phyloP scores from a whole-genome alignment of 2,329 filamentous ascomycete genomes.

The Pseudocercospora macadamiae region DNA sequence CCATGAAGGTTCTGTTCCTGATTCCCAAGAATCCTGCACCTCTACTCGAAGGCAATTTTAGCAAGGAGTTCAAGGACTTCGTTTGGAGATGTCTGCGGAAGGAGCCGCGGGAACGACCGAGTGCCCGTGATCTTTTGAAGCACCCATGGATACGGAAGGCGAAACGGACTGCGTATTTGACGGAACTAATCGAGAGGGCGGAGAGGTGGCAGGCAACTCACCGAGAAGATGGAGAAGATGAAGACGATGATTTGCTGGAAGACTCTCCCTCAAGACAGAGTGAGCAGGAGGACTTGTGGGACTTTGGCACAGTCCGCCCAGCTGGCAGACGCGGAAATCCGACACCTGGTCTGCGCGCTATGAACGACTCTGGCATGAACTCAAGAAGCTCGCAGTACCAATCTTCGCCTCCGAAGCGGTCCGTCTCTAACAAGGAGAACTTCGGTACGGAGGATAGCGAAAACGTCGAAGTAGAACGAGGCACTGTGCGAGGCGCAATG shows the following conservation, averaged over 20 bases:
- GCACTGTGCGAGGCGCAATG: constrained; percentile 33
- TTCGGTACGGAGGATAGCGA: constrained; percentile 38
- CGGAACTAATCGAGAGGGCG: constrained; percentile 90
- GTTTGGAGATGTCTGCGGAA: constrained; percentile 73
- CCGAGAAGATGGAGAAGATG: constrained; percentile 68
- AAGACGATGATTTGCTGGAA: constrained; percentile 60
- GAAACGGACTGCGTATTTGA: constrained; percentile 95
- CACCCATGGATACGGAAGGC: constrained; percentile 89
- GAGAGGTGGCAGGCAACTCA: constrained; percentile 84
- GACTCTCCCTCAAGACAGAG: constrained; percentile 47
- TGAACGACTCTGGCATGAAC: constrained; percentile 83
- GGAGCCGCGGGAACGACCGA: constrained; percentile 85
- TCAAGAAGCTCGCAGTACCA: constrained; percentile 57
- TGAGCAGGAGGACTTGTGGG: constrained; percentile 88
- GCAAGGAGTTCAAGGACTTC: constrained; percentile 54
- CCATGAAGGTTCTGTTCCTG: constrained; percentile 96
- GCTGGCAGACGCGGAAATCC: constrained; percentile 62
- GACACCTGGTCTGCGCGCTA: constrained; percentile 65
- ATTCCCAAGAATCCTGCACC: constrained; percentile 95
- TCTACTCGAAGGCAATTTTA: constrained; percentile 60
- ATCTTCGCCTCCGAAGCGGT: constrained; percentile 40
- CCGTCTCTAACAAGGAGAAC: constrained; percentile 40
- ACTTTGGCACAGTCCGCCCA: constrained; percentile 92
- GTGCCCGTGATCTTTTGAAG: constrained; percentile 81
- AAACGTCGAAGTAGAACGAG: constrained; percentile 30